phyloP scores from a whole-genome alignment of 108 stramenopile species.

The Nannochloropsis gaditana region DNA sequence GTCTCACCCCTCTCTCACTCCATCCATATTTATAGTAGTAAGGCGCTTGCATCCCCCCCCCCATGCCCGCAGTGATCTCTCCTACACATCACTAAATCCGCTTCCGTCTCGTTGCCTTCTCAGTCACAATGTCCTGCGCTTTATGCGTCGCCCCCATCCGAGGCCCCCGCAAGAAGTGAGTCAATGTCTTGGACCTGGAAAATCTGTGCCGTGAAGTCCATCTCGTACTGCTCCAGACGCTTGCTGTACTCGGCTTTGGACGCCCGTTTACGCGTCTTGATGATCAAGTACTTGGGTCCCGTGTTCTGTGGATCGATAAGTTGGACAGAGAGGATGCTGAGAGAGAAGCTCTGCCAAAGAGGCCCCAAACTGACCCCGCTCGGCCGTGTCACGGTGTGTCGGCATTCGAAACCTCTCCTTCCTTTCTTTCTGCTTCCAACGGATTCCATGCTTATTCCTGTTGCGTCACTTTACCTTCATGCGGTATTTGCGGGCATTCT shows the following conservation, averaged over 20 bases:
- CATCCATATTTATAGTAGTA: too few relatives aligned
- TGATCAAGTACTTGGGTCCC: background rate
- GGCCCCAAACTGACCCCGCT: background rate
- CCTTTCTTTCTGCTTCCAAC: too few relatives aligned
- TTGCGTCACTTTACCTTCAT: background rate
- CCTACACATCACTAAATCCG: too few relatives aligned
- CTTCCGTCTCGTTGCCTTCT: background rate
- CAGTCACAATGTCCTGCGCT: background rate
- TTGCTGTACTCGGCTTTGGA: conserved; percentile 6
- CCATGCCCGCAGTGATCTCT: too few relatives aligned
- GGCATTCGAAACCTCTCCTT: too few relatives aligned
- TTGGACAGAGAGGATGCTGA: background rate
- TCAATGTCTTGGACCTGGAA: background rate
- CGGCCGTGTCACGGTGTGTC: too few relatives aligned
- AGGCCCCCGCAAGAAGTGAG: background rate
- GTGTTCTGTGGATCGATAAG: background rate
- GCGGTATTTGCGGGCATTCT: background rate
- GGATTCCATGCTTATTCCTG: background rate
- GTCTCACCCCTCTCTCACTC: too few relatives aligned
- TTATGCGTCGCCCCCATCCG: conserved; percentile 13
- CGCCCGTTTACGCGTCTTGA: background rate
- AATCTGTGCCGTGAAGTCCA: background rate
- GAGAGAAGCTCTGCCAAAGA: background rate
- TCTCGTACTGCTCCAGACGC: conserved; percentile 5
- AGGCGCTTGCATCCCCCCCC: too few relatives aligned